Evolutionary conservation across 192 early-diverging fungal genomes (phyloP), one percentile per base, ranked within the genome.

Genomic region (Backusella circina): DNA sequence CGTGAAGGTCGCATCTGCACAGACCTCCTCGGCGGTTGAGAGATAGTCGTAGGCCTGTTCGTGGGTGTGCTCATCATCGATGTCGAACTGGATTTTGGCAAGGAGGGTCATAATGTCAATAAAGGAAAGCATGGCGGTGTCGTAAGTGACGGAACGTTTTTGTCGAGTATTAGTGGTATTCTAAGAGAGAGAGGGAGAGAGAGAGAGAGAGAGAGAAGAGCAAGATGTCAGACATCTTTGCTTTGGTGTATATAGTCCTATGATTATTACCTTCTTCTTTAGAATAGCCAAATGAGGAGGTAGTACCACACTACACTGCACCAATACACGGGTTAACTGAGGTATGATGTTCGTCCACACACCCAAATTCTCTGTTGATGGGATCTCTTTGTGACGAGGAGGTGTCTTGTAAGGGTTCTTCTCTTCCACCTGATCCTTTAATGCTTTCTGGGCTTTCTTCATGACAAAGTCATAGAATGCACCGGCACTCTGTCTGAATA

Each of bases 101-200:
- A 85, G 47, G 15, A 83, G 31, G 15, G 72, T 44, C 50, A 80
- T 73, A 36, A 73, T 76, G 41, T 80, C 79, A 18, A 85, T 67
- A 38, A 64, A 70, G 2, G 77, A 61, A 28, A 83, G 51, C 3
- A 71, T 65, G 18, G 74, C 37, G n/a, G 70, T 28, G 0, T 35
- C 35, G 16, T 37, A n/a, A 26, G 28, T 72, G 6, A 35, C 31
- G 15, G 13, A 21, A 6, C 71, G 50, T 23, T 72, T 72, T 30
- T 44, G 39, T 35, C n/a, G 13, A 67, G 16, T 31, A 28, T 33
- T 61, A 12, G 50, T 41, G 13, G 30, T n/a, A 54, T 13, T 16
- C 28, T 70, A 39, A n/a, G n/a, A n/a, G n/a, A n/a, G n/a, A n/a
- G n/a, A n/a, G n/a, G n/a, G n/a, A n/a, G n/a, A n/a, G n/a, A n/a